Evolutionary conservation across 495 filamentous ascomycete species (phyloP), one percentile per base, ranked within the genome.

Genomic region (Daldinia vernicosa): DNA sequence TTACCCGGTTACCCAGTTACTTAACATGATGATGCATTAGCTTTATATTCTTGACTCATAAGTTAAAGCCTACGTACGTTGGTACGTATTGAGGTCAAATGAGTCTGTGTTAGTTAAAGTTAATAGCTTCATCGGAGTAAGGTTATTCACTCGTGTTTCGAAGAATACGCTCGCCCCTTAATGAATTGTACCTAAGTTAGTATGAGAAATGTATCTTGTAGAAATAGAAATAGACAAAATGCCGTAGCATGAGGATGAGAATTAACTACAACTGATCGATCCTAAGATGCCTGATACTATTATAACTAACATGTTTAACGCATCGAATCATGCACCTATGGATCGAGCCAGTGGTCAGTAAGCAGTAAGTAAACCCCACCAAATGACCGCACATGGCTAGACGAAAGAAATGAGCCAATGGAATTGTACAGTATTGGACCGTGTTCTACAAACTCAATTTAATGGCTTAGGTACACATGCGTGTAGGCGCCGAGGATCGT

Each of bases 401-500:
- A 35, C 19, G 24, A n/a, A 11, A 22, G 17, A 24, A n/a, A 66
- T 58, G 47, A 40, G 9, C 70, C 70, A 72, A 72, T 72, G 14
- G 28, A 11, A 6, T 43, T 35, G 3, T 9, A 61, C 40, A 27
- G 60, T n/a, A 27, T 3, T 32, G 56, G 56, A 72, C 64, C 70
- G 70, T 72, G 70, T 63, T 62, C 57, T 28, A 60, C 27, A 45
- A 32, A 35, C 32, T 47, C 6, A 51, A 60, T 68, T 61, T 11
- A 65, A 47, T 68, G 70, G 70, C 19, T 33, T 30, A 30, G 28
- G 28, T 33, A 35, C 33, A 35, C 14, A 14, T 35, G 12, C 27
- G 37, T 19, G 33, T 12, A 67, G 27, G 53, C 24, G 33, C 40
- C 33, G 8, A 63, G 45, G 69, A 71, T 71, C 58, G 59, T 62